Evolutionary conservation across 1,139 yeast species (phyloP).

Genomic region (Saccharomyces hybrid): DNA sequence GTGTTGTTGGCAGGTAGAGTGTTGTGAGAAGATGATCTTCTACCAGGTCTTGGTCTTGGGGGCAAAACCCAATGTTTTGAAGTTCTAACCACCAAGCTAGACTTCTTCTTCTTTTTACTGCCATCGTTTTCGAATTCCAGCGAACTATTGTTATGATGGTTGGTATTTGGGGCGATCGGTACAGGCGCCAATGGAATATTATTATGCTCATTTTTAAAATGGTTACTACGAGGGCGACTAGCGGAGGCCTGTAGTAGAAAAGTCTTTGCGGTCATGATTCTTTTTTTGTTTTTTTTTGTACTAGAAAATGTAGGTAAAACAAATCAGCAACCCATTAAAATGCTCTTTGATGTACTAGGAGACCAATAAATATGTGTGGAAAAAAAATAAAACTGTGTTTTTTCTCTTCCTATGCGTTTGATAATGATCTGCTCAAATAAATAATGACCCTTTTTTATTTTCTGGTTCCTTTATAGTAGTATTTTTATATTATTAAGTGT

Average conservation of each 20-base stretch:
- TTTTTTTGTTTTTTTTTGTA: background rate
- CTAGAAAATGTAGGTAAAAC: background rate
- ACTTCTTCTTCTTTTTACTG: background rate
- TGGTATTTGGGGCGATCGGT: slow-evolving; percentile 5
- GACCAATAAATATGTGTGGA: background rate
- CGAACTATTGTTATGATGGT: background rate
- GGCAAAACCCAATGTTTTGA: slow-evolving; percentile 33
- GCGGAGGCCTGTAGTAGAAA: background rate
- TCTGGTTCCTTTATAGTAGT: background rate
- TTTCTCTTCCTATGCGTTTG: background rate
- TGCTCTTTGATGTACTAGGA: background rate
- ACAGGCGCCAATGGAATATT: slow-evolving; percentile 2
- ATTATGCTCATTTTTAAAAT: background rate
- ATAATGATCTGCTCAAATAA: background rate
- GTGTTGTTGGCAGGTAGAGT: background rate
- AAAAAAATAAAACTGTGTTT: background rate
- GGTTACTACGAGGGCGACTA: background rate
- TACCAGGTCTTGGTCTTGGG: slow-evolving; percentile 49
- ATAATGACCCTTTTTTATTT: background rate
- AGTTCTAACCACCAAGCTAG: slow-evolving; percentile 21
- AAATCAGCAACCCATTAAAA: background rate
- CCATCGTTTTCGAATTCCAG: background rate
- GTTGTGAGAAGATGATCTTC: slow-evolving; percentile 23
- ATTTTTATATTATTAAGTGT: background rate
- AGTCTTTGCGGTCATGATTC: background rate